A percentile compares a stretch with the other conserved stretches of the same genome.
These are phyloP conservation scores for Hypoxylon sp. DNA, from an alignment of 2,329 filamentous ascomycete species.

Conservation along the genomic window DNA sequence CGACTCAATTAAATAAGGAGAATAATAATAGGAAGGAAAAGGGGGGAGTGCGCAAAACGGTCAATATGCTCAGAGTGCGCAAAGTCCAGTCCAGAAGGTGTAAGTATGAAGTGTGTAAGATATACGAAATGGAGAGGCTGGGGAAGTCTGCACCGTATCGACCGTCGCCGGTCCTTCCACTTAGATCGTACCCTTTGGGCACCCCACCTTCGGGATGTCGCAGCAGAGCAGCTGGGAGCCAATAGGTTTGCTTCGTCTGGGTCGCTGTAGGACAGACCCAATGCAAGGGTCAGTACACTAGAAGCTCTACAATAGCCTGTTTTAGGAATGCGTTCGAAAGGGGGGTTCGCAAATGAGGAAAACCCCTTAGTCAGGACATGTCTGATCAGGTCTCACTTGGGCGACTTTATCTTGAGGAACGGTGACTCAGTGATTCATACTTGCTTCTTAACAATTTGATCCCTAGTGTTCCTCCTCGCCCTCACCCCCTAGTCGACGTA, in stretches of 20 bases:
- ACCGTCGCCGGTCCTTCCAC: constrained; percentile 29
- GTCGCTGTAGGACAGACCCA: constrained; percentile 42
- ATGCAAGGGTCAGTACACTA: constrained; percentile 44
- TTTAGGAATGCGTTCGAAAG: constrained; percentile 30
- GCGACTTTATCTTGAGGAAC: constrained; percentile 2
- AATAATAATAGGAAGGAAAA: constrained; percentile 10
- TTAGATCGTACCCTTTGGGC: constrained; percentile 26
- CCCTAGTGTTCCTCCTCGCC: neutral
- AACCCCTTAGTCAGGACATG: constrained; percentile 4
- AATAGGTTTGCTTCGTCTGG: constrained; percentile 29
- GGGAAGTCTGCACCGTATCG: constrained; percentile 44
- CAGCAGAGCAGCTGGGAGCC: constrained; percentile 31
- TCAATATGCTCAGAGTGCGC: neutral
- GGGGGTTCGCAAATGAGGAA: constrained; percentile 3
- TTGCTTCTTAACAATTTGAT: neutral
- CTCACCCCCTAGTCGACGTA: constrained; percentile 28
- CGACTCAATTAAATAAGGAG: constrained; percentile 11
- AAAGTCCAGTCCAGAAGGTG: neutral
- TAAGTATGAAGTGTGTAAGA: constrained; percentile 9
- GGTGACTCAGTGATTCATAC: constrained; percentile 27
- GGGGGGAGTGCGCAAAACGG: constrained; percentile 1
- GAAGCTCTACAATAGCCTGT: constrained; percentile 42
- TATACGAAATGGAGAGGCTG: constrained; percentile 52
- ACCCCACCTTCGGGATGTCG: constrained; percentile 43
- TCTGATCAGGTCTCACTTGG: constrained; percentile 17